Conservation (phyloP, 2,329 filamentous ascomycete species). For the Claviceps paspali region DNA sequence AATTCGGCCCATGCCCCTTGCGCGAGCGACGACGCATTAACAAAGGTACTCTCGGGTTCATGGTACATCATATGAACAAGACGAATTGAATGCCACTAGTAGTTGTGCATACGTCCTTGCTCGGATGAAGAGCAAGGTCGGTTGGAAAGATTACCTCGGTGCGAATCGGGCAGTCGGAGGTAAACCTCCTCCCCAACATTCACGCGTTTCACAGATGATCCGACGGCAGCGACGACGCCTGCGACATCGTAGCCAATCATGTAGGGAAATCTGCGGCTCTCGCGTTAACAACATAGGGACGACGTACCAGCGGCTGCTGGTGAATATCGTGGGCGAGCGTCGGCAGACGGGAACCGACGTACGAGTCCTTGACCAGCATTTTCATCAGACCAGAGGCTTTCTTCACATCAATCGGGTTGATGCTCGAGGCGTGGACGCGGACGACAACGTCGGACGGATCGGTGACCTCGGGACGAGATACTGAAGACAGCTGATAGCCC, state of each 20-base stretch:
- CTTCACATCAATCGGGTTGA: conserved; percentile 31
- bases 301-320: no score
- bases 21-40: neutral
- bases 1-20: conserved; percentile 24
- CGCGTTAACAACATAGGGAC: no score
- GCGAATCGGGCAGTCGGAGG: conserved; percentile 10
- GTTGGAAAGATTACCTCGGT: conserved; percentile 6
- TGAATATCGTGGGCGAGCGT: no score
- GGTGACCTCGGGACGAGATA: conserved; percentile 11
- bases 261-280: conserved; percentile 20
- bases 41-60: neutral
- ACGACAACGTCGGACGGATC: conserved; percentile 16
- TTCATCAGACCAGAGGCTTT: conserved; percentile 22
- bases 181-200: conserved; percentile 16
- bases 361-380: conserved; percentile 16
- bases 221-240: conserved; percentile 22
- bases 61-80: neutral
- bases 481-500: conserved; percentile 8
- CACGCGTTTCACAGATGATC: conserved; percentile 17
- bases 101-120: no score
- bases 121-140: neutral
- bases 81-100: no score
- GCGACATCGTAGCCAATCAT: conserved; percentile 27
- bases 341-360: no score
- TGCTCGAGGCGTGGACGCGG: conserved; percentile 25